These are phyloP conservation scores for Urostyla sp. DNA, from an alignment of 73 alveolate genomes.

Conservation along the genomic window DNA sequence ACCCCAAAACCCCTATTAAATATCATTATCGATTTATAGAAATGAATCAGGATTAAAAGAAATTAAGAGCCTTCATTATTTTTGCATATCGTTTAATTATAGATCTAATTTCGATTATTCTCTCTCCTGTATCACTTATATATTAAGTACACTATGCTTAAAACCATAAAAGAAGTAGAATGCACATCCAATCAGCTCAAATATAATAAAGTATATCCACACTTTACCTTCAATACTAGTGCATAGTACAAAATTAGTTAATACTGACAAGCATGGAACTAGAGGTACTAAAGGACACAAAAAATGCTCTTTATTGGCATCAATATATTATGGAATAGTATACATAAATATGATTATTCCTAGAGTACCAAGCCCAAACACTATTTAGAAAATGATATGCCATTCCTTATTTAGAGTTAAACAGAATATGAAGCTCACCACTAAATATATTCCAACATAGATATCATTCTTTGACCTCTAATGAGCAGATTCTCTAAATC, in stretches of 20 bases:
- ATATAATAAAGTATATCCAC: constrained; percentile 25
- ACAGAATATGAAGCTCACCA: background rate
- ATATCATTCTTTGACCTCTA: background rate
- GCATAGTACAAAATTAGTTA: constrained; percentile 29
- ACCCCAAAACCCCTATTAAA: too few species aligned
- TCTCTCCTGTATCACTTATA: background rate
- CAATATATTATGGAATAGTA: background rate
- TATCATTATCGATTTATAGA: background rate
- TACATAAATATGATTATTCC: background rate
- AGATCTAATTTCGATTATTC: too few species aligned
- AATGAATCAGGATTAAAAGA: background rate
- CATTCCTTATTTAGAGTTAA: background rate
- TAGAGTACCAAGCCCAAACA: background rate
- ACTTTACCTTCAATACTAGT: background rate
- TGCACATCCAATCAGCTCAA: constrained; percentile 25
- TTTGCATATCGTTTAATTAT: background rate
- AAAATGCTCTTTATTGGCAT: constrained; percentile 9
- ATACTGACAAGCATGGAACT: constrained; percentile 37
- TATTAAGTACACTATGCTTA: constrained; percentile 18
- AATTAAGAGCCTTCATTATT: background rate
- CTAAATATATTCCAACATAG: background rate
- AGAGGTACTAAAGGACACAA: constrained; percentile 41
- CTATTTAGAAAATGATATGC: background rate
- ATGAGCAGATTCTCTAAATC: constrained; percentile 28
- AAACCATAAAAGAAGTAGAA: constrained; percentile 50